A percentile compares a stretch with the other conserved stretches of the same genome.
Conservation (phyloP, 352 stramenopile genomes). For the Globisporangium heterothallicum region DNA sequence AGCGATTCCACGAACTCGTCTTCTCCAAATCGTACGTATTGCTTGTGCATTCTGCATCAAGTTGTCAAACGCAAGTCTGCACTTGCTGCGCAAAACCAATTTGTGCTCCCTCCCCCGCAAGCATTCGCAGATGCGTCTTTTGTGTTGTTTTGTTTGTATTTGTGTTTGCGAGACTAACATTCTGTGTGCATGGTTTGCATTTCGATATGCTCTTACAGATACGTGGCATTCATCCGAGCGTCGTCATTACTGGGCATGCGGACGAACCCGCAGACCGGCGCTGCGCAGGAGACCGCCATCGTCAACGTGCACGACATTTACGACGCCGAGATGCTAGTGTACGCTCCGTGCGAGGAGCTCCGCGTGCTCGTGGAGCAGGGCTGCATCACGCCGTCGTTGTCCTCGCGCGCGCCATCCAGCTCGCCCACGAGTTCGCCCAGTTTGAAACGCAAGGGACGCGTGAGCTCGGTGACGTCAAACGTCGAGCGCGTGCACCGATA, state of each 20-base stretch:
- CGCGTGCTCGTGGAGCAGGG: conserved; percentile 63
- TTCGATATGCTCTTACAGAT: conserved; percentile 2
- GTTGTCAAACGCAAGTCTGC: too few species aligned
- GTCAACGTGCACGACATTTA: conserved; percentile 34
- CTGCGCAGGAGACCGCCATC: conserved; percentile 35
- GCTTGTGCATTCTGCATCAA: conserved; percentile 1
- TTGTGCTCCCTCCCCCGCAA: too few species aligned
- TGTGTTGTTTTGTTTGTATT: conserved; percentile 3
- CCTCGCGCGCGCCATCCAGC: conserved; percentile 3
- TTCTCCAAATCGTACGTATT: conserved; percentile 62
- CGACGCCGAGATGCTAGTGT: conserved; percentile 60
- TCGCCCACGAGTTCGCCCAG: conserved; percentile 43
- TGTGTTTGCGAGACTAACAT: conserved; percentile 2
- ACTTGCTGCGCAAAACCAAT: too few species aligned
- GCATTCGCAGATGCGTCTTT: too few species aligned
- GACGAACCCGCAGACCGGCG: conserved; percentile 10
- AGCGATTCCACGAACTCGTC: conserved; percentile 62
- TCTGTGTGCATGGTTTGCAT: not conserved
- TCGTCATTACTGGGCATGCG: conserved; percentile 41
- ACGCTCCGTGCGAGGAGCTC: conserved; percentile 71
- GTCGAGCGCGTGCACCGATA: conserved; percentile 66
- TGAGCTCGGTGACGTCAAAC: conserved; percentile 63
- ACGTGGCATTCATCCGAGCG: conserved; percentile 41
- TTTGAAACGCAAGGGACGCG: conserved; percentile 68
- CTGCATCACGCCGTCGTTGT: conserved; percentile 57